Conservation (phyloP, 139 green algal species). For the Pleodorina starrii region DNA sequence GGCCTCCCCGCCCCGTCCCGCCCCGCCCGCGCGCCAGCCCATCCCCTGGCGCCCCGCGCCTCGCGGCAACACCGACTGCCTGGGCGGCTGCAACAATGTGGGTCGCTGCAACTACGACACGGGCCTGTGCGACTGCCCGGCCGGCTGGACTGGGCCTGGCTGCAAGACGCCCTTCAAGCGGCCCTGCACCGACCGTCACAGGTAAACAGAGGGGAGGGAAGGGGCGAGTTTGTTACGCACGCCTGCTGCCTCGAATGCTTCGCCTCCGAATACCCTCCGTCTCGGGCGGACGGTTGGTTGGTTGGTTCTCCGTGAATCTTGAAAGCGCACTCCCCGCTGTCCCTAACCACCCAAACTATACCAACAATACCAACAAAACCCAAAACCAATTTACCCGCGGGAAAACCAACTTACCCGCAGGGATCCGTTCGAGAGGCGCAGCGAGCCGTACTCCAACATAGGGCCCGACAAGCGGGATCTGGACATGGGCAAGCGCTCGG, state of each 20-base stretch:
- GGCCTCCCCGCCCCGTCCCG: no score
- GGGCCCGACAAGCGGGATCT: slow-evolving; percentile 53
- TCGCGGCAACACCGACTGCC: slow-evolving; percentile 43
- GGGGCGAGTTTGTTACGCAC: no score
- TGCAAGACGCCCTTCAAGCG: slow-evolving; percentile 56
- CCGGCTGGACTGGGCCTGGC: slow-evolving; percentile 63
- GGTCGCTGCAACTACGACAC: slow-evolving; percentile 65
- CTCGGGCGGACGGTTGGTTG: no score
- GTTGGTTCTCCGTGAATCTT: no score
- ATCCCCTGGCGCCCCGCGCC: background rate
- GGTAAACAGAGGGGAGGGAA: no score
- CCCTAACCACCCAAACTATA: no score
- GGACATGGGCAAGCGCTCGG: background rate
- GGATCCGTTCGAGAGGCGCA: background rate
- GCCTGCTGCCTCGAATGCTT: no score
- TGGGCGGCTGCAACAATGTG: slow-evolving; percentile 61
- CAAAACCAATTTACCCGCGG: no score
- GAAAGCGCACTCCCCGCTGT: no score
- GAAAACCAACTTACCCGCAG: background rate
- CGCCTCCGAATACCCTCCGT: no score
- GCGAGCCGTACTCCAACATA: slow-evolving; percentile 39
- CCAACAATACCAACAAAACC: no score
- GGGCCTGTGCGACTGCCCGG: slow-evolving; percentile 50
- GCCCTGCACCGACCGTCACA: slow-evolving; percentile 63
- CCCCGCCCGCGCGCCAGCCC: no score